Percentiles rank a stretch among this genome's conserved stretches.
phyloP scores from a whole-genome alignment of 2,329 filamentous ascomycete species.

The Aspergillus uvarum region DNA sequence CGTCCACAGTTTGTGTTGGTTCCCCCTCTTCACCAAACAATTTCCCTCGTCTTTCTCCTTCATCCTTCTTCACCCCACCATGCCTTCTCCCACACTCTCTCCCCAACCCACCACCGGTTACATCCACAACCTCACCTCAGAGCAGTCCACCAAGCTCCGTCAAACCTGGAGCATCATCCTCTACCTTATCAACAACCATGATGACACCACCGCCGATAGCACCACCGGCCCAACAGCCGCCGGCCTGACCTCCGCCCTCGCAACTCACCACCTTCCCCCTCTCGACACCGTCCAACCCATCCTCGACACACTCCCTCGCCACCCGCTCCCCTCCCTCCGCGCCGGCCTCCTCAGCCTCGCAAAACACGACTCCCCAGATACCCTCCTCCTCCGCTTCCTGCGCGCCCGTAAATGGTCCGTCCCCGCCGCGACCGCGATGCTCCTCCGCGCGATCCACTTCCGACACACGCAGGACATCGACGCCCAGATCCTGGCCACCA shows the following conservation, averaged over 20 bases:
- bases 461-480: slow-evolving; percentile 78
- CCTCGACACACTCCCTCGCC: slow-evolving; percentile 71
- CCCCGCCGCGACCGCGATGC: slow-evolving; percentile 84
- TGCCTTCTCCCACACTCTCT: neutral
- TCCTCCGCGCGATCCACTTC: slow-evolving; percentile 90
- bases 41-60: neutral
- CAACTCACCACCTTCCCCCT: neutral
- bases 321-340: slow-evolving; percentile 72
- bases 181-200: neutral
- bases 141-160: neutral
- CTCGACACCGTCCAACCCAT: slow-evolving; percentile 51
- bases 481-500: slow-evolving; percentile 73
- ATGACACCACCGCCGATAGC: neutral
- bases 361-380: slow-evolving; percentile 91
- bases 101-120: neutral
- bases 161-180: neutral
- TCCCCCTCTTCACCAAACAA: neutral
- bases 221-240: neutral
- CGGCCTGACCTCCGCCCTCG: neutral
- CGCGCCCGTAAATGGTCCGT: slow-evolving; percentile 90
- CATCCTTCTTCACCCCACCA: neutral
- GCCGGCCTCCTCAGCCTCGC: slow-evolving; percentile 82
- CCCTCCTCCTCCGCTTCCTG: slow-evolving; percentile 74
- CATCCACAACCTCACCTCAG: neutral
- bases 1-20: no score